Percentiles rank a stretch among this genome's conserved stretches.
Evolutionary conservation across 305 asterid genomes (phyloP).

Genomic region (Fraxinus nigra): DNA sequence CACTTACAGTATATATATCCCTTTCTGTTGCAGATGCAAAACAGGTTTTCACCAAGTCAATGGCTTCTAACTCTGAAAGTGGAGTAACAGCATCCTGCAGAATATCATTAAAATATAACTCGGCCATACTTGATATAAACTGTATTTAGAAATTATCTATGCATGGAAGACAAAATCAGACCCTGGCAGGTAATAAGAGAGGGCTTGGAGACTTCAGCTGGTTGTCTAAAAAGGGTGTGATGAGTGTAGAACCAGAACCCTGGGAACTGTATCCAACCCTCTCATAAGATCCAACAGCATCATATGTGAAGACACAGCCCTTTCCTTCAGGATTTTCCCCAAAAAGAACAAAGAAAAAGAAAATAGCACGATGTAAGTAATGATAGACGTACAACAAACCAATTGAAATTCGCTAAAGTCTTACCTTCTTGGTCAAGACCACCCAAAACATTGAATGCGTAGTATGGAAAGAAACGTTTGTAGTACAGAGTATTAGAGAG

Average conservation of each 20-base stretch:
- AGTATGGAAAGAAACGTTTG: slow-evolving; percentile 93
- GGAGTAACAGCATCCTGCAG: slow-evolving; percentile 89
- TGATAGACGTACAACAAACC: not conserved
- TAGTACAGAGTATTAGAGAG: slow-evolving; percentile 83
- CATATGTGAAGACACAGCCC: slow-evolving; percentile 94
- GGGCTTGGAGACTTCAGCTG: slow-evolving; percentile 93
- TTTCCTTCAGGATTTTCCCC: slow-evolving; percentile 49
- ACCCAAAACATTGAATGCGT: slow-evolving; percentile 88
- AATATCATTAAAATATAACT: not conserved
- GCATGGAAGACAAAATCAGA: slow-evolving; percentile 25
- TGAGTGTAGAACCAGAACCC: slow-evolving; percentile 89
- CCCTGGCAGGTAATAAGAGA: slow-evolving; percentile 74
- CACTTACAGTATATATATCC: slow-evolving; percentile 88
- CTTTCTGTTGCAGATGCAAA: slow-evolving; percentile 97
- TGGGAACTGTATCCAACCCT: slow-evolving; percentile 98
- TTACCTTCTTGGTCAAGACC: slow-evolving; percentile 90
- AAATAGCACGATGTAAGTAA: not conserved
- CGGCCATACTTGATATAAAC: not conserved
- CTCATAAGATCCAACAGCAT: slow-evolving; percentile 97
- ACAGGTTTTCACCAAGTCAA: slow-evolving; percentile 92
- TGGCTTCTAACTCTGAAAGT: slow-evolving; percentile 86
- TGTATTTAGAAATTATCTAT: not conserved
- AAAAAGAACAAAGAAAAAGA: not conserved
- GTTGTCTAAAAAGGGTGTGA: slow-evolving; percentile 89
- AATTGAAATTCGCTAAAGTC: not conserved